These are phyloP conservation scores for Candida maesae DNA, from an alignment of 805 yeast genomes.

Conservation along the genomic window DNA sequence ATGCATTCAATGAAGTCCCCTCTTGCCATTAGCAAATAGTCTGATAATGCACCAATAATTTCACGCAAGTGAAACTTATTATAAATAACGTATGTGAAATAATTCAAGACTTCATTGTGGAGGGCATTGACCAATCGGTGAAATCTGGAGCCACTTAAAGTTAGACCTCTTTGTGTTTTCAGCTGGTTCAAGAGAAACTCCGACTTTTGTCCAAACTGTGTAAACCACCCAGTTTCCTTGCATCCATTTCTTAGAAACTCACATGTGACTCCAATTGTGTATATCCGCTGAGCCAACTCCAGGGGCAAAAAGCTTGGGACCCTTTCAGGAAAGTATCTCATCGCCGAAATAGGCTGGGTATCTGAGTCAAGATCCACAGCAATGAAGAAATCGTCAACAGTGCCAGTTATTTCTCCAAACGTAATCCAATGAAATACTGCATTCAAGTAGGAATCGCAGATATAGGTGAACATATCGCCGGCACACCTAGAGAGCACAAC, in stretches of 20 bases:
- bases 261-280: conserved; percentile 69
- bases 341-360: neutral
- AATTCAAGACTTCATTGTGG: conserved; percentile 49
- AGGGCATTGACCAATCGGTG: conserved; percentile 38
- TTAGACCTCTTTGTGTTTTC: conserved; percentile 1
- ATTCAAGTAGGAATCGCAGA: conserved; percentile 57
- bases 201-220: conserved; percentile 24
- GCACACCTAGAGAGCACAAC: conserved; percentile 42
- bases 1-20: conserved; percentile 81
- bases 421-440: conserved; percentile 64
- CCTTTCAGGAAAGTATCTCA: conserved; percentile 24
- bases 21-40: conserved; percentile 62
- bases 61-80: conserved; percentile 44
- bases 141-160: conserved; percentile 19
- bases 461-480: conserved; percentile 38
- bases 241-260: conserved; percentile 63
- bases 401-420: conserved; percentile 57
- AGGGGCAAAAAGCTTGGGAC: conserved; percentile 44
- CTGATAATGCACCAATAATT: conserved; percentile 61
- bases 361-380: neutral
- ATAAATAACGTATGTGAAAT: conserved; percentile 46
- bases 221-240: conserved; percentile 63
- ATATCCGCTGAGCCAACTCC: conserved; percentile 42
- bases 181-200: conserved; percentile 29
- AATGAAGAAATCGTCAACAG: conserved; percentile 53